Percentiles rank a stretch among this genome's conserved stretches.
These are phyloP conservation scores for Aspergillus hiratsukae DNA, from an alignment of 2,329 filamentous ascomycete species.

Conservation along the genomic window DNA sequence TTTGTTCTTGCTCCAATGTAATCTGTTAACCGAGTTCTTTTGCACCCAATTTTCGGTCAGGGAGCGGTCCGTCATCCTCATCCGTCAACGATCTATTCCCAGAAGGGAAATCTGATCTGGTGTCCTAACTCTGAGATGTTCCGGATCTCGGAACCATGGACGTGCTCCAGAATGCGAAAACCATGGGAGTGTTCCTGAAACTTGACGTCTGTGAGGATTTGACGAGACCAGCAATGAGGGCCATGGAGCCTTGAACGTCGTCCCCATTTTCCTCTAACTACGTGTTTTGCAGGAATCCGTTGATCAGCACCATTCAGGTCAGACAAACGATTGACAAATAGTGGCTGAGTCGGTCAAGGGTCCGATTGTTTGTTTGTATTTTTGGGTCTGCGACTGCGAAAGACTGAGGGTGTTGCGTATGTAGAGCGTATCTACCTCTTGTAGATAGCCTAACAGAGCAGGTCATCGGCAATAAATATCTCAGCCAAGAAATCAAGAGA, in stretches of 20 bases:
- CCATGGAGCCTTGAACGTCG: neutral
- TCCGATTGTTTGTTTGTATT: neutral
- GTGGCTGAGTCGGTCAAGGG: neutral
- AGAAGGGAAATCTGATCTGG: neutral
- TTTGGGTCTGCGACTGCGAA: neutral
- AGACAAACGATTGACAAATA: neutral
- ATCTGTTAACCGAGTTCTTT: neutral
- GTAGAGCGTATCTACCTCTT: too few species aligned
- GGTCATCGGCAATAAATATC: neutral
- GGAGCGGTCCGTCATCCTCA: neutral
- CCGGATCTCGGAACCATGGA: neutral
- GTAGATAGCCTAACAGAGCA: neutral
- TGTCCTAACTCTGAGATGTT: neutral
- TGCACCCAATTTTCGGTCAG: neutral
- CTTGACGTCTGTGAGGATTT: neutral
- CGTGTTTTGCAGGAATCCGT: neutral
- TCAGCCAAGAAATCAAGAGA: neutral
- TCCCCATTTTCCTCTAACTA: neutral
- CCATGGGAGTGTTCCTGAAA: neutral
- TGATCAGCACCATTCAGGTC: neutral
- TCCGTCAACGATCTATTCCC: neutral
- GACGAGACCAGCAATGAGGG: neutral
- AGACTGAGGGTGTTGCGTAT: neutral
- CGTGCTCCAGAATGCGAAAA: neutral
- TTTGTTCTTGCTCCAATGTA: neutral